Conservation (phyloP, 2,329 filamentous ascomycete genomes). For the Tolypocladium endophyticum region DNA sequence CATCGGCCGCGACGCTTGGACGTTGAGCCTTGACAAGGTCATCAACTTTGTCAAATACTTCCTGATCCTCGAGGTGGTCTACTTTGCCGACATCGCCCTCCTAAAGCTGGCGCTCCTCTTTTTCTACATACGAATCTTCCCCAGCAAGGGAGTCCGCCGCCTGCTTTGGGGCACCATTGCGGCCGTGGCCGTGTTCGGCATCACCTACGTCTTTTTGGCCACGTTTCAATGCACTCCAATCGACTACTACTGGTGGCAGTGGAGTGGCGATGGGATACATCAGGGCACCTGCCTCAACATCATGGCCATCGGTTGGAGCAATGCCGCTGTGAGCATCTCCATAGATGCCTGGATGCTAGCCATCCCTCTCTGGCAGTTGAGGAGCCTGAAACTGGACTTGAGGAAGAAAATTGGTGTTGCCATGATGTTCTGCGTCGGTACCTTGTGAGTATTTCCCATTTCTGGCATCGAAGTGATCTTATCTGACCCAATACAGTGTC, state of each 20-base stretch:
- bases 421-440: constrained; percentile 40
- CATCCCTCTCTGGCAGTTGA: constrained; percentile 36
- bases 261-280: constrained; percentile 30
- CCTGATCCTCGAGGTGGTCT: constrained; percentile 31
- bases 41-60: constrained; percentile 31
- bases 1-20: constrained; percentile 41
- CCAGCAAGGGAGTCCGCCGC: constrained; percentile 22
- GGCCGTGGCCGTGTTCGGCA: constrained; percentile 26
- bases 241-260: constrained; percentile 40
- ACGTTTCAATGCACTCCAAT: constrained; percentile 43
- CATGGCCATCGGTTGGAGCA: constrained; percentile 38
- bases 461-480: neutral
- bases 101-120: constrained; percentile 41
- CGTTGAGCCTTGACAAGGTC: constrained; percentile 27
- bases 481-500: constrained; percentile 13
- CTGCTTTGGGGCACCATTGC: constrained; percentile 30
- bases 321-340: constrained; percentile 40
- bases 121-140: constrained; percentile 47
- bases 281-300: constrained; percentile 37
- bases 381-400: constrained; percentile 29
- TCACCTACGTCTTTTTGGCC: constrained; percentile 29
- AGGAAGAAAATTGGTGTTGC: constrained; percentile 38
- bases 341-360: constrained; percentile 42
- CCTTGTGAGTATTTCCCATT: constrained; percentile 22
- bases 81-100: constrained; percentile 34